Evolutionary conservation across 805 yeast genomes (phyloP).

Genomic region (Yarrowia sp.): DNA sequence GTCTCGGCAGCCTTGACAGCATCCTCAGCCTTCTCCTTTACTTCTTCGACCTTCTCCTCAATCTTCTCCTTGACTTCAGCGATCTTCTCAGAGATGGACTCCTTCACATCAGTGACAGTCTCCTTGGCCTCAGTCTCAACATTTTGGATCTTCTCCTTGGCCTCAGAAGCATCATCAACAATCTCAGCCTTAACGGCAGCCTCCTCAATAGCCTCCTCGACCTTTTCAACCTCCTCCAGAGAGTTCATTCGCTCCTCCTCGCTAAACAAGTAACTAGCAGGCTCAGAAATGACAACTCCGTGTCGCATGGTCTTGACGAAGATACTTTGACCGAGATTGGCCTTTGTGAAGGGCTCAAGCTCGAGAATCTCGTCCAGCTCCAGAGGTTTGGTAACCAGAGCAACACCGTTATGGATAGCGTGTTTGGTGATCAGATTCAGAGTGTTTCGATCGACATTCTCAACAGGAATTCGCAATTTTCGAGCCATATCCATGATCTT

Average conservation of each 20-base stretch:
- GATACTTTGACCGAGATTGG: slow-evolving; percentile 10
- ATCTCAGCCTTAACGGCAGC: slow-evolving; percentile 3
- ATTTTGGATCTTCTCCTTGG: too few species aligned
- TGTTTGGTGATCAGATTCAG: slow-evolving; percentile 66
- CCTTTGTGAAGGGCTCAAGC: slow-evolving; percentile 47
- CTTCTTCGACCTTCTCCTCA: too few species aligned
- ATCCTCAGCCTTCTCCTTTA: background rate
- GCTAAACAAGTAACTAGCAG: slow-evolving; percentile 26
- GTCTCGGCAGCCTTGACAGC: background rate
- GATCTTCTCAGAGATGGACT: background rate
- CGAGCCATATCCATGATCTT: slow-evolving; percentile 60
- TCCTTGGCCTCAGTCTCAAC: background rate
- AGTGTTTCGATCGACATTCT: slow-evolving; percentile 54
- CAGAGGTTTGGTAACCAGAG: slow-evolving; percentile 68
- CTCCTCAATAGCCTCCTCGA: background rate
- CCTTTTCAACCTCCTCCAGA: slow-evolving; percentile 15
- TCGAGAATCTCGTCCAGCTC: slow-evolving; percentile 48
- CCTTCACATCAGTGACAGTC: background rate
- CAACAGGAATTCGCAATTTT: slow-evolving; percentile 47
- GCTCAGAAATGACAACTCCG: slow-evolving; percentile 30
- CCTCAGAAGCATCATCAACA: background rate
- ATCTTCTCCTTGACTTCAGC: too few species aligned
- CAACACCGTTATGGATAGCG: slow-evolving; percentile 83
- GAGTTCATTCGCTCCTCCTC: slow-evolving; percentile 42
- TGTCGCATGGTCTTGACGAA: slow-evolving; percentile 32